These are phyloP conservation scores for Arthroderma uncinatum DNA, from an alignment of 2,329 filamentous ascomycete genomes.

Conservation along the genomic window DNA sequence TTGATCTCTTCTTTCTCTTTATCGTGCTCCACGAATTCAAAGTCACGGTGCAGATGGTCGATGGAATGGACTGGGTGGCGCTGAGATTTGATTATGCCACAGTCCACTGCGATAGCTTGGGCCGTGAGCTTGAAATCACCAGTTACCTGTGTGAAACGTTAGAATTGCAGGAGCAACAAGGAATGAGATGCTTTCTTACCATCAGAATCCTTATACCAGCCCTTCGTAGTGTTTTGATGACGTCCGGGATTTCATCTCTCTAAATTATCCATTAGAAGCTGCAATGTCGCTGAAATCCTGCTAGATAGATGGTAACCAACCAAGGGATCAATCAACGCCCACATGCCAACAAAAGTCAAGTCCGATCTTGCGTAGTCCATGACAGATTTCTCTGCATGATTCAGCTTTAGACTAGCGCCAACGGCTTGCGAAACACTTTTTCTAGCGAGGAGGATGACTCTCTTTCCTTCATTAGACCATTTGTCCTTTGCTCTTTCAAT, in stretches of 20 bases:
- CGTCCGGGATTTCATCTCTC: conserved; percentile 48
- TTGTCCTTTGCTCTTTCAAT: conserved; percentile 53
- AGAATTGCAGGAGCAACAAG: not conserved
- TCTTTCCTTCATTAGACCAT: conserved; percentile 58
- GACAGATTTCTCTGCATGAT: conserved; percentile 47
- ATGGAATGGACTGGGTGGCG: conserved; percentile 42
- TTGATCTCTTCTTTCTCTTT: conserved; percentile 16
- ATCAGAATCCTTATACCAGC: conserved; percentile 69
- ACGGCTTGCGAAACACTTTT: conserved; percentile 45
- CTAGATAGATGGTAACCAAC: not conserved
- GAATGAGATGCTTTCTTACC: conserved; percentile 34
- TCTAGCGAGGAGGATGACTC: conserved; percentile 55
- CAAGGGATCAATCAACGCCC: conserved; percentile 50
- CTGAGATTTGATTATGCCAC: conserved; percentile 54
- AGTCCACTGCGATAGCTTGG: conserved; percentile 59
- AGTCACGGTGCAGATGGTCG: conserved; percentile 39
- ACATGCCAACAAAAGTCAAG: conserved; percentile 45
- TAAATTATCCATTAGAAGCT: not conserved
- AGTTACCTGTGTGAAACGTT: conserved; percentile 44
- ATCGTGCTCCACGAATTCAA: conserved; percentile 2
- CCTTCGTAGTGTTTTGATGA: conserved; percentile 51
- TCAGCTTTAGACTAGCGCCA: conserved; percentile 37
- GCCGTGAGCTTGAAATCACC: conserved; percentile 68
- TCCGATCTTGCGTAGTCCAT: conserved; percentile 40
- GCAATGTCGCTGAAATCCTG: not conserved